Conservation (phyloP, 768 basidiomycete species). For the Megacollybia marginata region DNA sequence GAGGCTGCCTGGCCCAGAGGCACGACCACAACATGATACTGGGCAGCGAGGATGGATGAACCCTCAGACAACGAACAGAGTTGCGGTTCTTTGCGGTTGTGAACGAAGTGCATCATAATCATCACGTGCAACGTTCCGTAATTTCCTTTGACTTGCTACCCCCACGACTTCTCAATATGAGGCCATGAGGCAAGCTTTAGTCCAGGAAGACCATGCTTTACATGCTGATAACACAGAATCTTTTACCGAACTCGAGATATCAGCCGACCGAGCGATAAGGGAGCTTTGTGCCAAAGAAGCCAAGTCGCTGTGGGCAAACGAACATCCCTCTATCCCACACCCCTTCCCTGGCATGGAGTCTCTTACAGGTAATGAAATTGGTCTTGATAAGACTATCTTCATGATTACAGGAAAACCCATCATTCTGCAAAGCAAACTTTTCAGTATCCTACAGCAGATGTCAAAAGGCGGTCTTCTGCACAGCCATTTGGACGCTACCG, state of each 20-base stretch:
- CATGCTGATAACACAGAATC: constrained; percentile 36
- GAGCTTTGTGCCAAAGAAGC: constrained; percentile 49
- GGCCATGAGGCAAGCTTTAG: constrained; percentile 10
- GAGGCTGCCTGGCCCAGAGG: no score
- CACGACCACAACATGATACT: no score
- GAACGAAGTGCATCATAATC: no score
- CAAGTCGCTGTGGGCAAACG: constrained; percentile 48
- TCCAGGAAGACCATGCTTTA: constrained; percentile 37
- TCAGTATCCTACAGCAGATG: constrained; percentile 38
- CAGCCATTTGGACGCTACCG: constrained; percentile 66
- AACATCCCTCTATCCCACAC: constrained; percentile 46
- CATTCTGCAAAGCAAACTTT: constrained; percentile 56
- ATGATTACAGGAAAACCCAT: constrained; percentile 37
- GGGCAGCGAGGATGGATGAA: no score
- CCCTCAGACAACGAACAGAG: no score
- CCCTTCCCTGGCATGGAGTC: constrained; percentile 78
- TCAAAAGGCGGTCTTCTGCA: constrained; percentile 56
- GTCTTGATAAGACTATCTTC: background rate
- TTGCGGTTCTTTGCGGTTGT: no score
- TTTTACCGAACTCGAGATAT: constrained; percentile 29
- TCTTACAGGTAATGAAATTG: constrained; percentile 42
- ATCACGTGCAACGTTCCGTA: background rate
- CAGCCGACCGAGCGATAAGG: constrained; percentile 53
- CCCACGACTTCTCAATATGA: constrained; percentile 2
- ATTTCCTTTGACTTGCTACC: background rate